Evolutionary conservation across 352 stramenopile genomes (phyloP), one percentile per base, ranked within the genome.

Genomic region (Phytophthora kernoviae): DNA sequence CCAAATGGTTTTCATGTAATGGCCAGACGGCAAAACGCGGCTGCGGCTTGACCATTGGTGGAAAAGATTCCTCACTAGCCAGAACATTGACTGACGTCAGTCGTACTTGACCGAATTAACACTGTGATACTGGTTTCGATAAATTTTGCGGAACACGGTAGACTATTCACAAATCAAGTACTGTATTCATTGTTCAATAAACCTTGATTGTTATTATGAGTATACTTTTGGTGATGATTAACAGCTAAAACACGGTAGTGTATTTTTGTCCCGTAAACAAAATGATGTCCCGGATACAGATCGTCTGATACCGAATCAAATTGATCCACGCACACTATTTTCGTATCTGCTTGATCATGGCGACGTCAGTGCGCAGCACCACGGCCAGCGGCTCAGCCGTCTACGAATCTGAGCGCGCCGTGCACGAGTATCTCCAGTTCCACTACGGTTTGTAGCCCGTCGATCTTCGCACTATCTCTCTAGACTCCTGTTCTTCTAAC

Each of bases 401-500:
- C 22, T 97, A 97, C 71, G 89, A 97, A 65, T 93, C 86, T 14
- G 79, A 90, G 40, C 75, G 89, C 30, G 90, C 90, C 4, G 87
- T 94, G 43, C 76, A 95, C 55, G 90, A 97, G 67, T 97, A 97
- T 50, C 63, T 97, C 5, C 90, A 96, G 68, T 96, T 97, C 58
- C 90, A 97, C 65, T 97, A 92, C 66, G 90, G 88, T 92, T 27
- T 32, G 55, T 61, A 7, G 1, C n/a, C 27, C 21, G 10, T 52
- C 39, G 21, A 11, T 12, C 7, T 20, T 30, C 12, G 18, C 32
- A 40, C 2, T 22, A 24, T 37, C 26, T 30, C 18, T 26, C 4
- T 26, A 5, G 17, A 2, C 15, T 14, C 4, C 22, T 58, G 9
- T 4, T 7, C 39, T n/a, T 34, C 32, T 54, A 27, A 18, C 41